Evolutionary conservation across 169 alveolate species (phyloP).

Genomic region (Babesia sp.): DNA sequence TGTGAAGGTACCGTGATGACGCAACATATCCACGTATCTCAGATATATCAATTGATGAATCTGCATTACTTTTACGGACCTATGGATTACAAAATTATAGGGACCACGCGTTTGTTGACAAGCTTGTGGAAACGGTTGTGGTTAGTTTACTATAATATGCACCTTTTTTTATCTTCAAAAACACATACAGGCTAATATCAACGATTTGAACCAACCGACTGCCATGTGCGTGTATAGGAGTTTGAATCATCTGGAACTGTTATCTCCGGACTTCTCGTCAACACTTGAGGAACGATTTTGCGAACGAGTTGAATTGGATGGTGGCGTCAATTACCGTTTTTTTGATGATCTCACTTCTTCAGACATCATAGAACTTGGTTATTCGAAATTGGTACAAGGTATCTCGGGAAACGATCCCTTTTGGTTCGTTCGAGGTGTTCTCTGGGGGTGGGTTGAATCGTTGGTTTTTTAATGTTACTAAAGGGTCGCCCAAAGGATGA

Average conservation of each 20-base stretch:
- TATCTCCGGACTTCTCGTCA: neutral
- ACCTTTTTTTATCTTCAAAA: neutral
- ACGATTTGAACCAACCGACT: neutral
- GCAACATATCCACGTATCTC: neutral
- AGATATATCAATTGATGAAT: constrained; percentile 16
- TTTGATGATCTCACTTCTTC: neutral
- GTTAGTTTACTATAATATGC: neutral
- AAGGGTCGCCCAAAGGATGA: no score
- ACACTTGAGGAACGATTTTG: constrained; percentile 26
- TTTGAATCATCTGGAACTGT: constrained; percentile 23
- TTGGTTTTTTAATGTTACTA: neutral
- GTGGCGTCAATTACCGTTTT: neutral
- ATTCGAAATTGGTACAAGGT: constrained; percentile 35
- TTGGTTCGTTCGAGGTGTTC: constrained; percentile 6
- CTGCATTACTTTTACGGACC: constrained; percentile 19
- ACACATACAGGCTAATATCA: constrained; percentile 7
- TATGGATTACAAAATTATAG: constrained; percentile 46
- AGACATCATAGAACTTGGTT: constrained; percentile 34
- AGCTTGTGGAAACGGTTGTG: constrained; percentile 12
- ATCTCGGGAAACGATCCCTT: neutral
- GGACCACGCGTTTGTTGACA: constrained; percentile 20
- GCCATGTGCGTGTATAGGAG: constrained; percentile 41
- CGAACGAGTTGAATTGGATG: neutral
- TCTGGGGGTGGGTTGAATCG: no score
- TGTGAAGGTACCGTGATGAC: neutral